These are phyloP conservation scores for Hypoxylon trugodes DNA, from an alignment of 495 filamentous ascomycete species.

Conservation along the genomic window DNA sequence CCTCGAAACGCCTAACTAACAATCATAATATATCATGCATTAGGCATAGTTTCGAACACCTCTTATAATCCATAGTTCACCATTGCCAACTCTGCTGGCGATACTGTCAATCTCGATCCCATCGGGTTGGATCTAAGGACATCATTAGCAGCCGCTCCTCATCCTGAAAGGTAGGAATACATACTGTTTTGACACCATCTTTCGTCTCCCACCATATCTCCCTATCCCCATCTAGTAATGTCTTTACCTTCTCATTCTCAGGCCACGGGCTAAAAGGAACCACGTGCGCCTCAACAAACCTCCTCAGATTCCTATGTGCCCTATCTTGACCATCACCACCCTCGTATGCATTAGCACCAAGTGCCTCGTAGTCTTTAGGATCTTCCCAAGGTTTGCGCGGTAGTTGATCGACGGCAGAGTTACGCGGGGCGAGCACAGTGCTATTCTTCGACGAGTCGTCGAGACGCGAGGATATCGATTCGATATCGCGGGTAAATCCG, in stretches of 20 bases:
- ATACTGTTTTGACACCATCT: conserved; percentile 74
- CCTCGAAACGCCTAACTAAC: background rate
- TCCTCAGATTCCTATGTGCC: conserved; percentile 77
- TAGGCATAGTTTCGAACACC: conserved; percentile 69
- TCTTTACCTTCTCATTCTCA: conserved; percentile 75
- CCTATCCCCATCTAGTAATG: conserved; percentile 68
- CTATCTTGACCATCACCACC: conserved; percentile 81
- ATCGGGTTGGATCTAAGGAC: conserved; percentile 76
- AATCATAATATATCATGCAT: background rate
- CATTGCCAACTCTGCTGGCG: conserved; percentile 79
- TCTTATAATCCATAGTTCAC: conserved; percentile 83
- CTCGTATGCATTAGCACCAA: conserved; percentile 82
- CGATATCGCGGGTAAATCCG: conserved; percentile 82
- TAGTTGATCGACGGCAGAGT: conserved; percentile 78
- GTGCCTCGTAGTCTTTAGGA: conserved; percentile 74
- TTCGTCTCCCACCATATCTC: conserved; percentile 84
- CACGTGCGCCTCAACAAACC: conserved; percentile 90
- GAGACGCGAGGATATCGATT: conserved; percentile 72
- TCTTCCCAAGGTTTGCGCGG: conserved; percentile 96
- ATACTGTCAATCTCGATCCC: conserved; percentile 76
- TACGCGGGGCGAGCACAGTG: conserved; percentile 89
- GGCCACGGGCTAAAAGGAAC: conserved; percentile 81
- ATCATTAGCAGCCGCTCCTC: background rate
- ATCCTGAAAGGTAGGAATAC: conserved; percentile 37
- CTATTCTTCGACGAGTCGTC: conserved; percentile 75